Base-by-base conservation (phyloP, 768 basidiomycete genomes). In the Boletus patriciae region DNA sequence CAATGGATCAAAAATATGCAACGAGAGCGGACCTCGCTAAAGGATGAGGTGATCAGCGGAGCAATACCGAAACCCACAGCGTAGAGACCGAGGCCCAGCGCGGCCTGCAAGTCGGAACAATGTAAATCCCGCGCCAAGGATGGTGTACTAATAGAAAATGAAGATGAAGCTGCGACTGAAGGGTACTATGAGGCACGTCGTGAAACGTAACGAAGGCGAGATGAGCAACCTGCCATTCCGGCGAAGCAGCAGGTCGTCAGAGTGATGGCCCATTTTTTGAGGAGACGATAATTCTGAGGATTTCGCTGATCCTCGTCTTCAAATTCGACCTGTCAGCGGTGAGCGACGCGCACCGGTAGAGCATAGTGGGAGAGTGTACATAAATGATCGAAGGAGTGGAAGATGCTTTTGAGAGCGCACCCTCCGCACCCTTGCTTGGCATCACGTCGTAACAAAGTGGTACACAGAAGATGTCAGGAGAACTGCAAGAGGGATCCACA, bases 11-110 rank as follows among this genome's bases (percentile, higher is more conserved):
- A 37, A 46, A 8, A 2, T 12, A 44, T 38, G 19, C 11, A 6
- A 36, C 3, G 27, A 36, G 1, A 10, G 7, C 66, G 12, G 27
- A 70, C 67, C 67, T 90, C 87, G 65, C 85, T 87, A 66, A 88
- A 82, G 0, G 86, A 80, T 4, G 87, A 83, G 1, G 84, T 80
- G 19, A 88, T 68, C 0, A 88, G 78, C 0, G 87, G 86, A 10
- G 83, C 66, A 8, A 87, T 31, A 2, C 78, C 86, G 55, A 85
- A 88, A 0, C 85, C 86, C 6, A 88, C 60, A 0, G 80, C 74
- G 62, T 79, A 88, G 25, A 84, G 71, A 45, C 77, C 76, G 19
- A 83, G 72, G 6, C 81, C 83, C 12, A 81, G 62, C 1, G 76
- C 77, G 0, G 76, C 80, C 53, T 80, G 72, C 18, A 80, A 70